phyloP scores from a whole-genome alignment of 345 rosid genomes.

The Brassica cretica region DNA sequence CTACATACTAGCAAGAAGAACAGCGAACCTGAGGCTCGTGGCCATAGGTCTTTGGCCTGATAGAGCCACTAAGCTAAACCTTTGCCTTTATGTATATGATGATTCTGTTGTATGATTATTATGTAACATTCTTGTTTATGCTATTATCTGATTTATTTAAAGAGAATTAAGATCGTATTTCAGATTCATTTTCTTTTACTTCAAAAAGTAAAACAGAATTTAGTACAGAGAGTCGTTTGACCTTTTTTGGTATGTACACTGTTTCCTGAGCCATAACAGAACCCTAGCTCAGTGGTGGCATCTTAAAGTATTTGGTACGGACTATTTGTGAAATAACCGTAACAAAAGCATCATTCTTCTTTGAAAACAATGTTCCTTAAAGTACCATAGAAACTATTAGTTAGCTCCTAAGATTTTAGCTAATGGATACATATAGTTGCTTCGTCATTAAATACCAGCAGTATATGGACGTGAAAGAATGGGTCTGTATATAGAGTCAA shows the following conservation, averaged over 20 bases:
- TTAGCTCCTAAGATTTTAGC: background rate
- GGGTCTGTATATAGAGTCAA: background rate
- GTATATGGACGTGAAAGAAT: background rate
- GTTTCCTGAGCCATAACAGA: background rate
- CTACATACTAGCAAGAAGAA: conserved; percentile 42
- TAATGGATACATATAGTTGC: background rate
- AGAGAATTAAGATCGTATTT: background rate
- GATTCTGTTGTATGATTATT: conserved; percentile 23
- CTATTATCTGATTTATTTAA: background rate
- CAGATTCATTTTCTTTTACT: background rate
- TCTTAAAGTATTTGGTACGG: conserved; percentile 79
- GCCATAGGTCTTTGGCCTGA: background rate
- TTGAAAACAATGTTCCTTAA: conserved; percentile 80
- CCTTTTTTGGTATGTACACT: conserved; percentile 12
- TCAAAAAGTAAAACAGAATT: conserved; percentile 11
- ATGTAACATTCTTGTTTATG: conserved; percentile 22
- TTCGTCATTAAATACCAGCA: background rate
- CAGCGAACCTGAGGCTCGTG: conserved; percentile 2
- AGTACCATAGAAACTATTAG: background rate
- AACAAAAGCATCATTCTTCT: conserved; percentile 51
- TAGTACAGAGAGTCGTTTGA: conserved; percentile 2
- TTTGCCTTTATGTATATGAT: conserved; percentile 19
- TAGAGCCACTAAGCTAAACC: background rate
- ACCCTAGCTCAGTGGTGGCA: conserved; percentile 67
- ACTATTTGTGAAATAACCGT: conserved; percentile 51